Evolutionary conservation across 2,329 filamentous ascomycete genomes (phyloP), one percentile per base, ranked within the genome.

Genomic region (Fusarium sp.): DNA sequence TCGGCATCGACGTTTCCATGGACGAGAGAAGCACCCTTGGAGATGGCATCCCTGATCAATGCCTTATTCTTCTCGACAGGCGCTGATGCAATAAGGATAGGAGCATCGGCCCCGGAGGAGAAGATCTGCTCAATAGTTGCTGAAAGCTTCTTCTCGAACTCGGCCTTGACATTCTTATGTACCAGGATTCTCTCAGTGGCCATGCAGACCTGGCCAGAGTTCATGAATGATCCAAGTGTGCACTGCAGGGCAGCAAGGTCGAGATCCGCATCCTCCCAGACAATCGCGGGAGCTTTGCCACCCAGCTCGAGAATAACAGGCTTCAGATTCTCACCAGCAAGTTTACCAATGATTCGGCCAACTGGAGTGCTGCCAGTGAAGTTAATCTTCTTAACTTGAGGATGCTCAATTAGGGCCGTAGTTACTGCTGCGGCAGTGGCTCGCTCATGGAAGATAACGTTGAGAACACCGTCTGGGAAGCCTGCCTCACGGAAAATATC

Each of bases 121-220:
- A 84, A 85, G 48, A 86, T 78, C 25, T 77, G 75, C 25, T 80
- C 78, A 18, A 84, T 78, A 20, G 83, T 76, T 5, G 69, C 78
- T 13, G 76, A 75, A 6, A 87, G 73, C 69, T 81, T 82, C 45
- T 78, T 73, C 62, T 83, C 82, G 64, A 90, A 89, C n/a, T 80
- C 77, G 3, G 76, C 76, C 11, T 76, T 79, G 44, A 89, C 70
- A 24, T 80, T 78, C 62, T 82, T 81, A 77, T 89, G 86, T 6
- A 90, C 84, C 11, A 90, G 74, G 32, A 96, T 90, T 29, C 90
- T 87, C 81, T 97, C 93, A 0, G 93, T 96, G 20, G 87, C 86
- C 93, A 97, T 96, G 84, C 94, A 97, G 47, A 96, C 89, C 81
- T 97, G 94, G 0, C 94, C 94, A 3, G 84, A 84, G 78, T 95